Conservation (phyloP, 2,329 filamentous ascomycete genomes). For the Fusarium albidum region DNA sequence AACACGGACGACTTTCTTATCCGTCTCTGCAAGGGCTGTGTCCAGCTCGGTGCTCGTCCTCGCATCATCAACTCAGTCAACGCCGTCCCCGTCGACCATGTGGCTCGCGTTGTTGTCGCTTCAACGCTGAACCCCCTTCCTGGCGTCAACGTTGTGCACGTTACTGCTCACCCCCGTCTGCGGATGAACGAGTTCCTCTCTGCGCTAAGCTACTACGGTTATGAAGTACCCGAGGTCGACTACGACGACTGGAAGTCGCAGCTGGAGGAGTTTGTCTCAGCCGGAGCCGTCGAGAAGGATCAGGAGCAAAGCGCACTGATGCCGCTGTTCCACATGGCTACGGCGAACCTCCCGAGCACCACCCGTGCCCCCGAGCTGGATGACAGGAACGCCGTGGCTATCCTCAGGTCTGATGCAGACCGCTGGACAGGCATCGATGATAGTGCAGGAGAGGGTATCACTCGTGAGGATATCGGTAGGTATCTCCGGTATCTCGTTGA, state of each 20-base stretch:
- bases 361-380: too few relatives aligned
- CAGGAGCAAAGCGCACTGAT: too few relatives aligned
- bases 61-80: constrained; percentile 88
- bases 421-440: too few relatives aligned
- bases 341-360: too few relatives aligned
- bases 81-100: constrained; percentile 85
- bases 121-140: constrained; percentile 66
- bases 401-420: too few relatives aligned
- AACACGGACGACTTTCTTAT: constrained; percentile 92
- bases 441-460: too few relatives aligned
- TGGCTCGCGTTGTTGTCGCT: constrained; percentile 79
- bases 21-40: constrained; percentile 84
- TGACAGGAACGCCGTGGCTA: too few relatives aligned
- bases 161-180: constrained; percentile 81
- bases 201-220: constrained; percentile 75
- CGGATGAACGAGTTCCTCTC: constrained; percentile 80
- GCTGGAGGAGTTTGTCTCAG: constrained; percentile 34
- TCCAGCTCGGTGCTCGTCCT: constrained; percentile 78
- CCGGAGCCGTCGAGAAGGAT: too few relatives aligned
- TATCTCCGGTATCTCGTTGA: too few relatives aligned
- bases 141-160: constrained; percentile 71
- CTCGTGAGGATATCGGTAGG: too few relatives aligned
- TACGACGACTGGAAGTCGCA: constrained; percentile 55
- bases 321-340: too few relatives aligned
- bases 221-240: constrained; percentile 76